Conservation (phyloP, 129 eudicot species). For the Erigeron canadensis region DNA sequence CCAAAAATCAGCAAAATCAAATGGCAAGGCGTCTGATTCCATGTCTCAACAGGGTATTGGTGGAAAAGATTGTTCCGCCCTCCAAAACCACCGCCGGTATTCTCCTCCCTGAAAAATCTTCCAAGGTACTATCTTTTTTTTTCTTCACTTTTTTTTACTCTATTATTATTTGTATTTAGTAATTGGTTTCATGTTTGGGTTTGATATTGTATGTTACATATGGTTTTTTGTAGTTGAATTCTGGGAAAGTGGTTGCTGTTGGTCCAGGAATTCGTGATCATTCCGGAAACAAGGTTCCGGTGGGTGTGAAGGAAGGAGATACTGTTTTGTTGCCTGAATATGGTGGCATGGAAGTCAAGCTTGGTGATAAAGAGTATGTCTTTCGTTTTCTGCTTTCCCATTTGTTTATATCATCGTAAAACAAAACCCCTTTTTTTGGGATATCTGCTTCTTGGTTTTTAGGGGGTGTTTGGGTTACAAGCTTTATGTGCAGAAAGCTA, state of each 20-base stretch:
- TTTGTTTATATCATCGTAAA: not conserved
- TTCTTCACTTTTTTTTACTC: not conserved
- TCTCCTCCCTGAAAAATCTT: slow-evolving; percentile 80
- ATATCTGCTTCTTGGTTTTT: not conserved
- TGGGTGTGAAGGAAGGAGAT: slow-evolving; percentile 81
- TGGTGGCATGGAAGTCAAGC: slow-evolving; percentile 81
- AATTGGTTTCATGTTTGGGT: not conserved
- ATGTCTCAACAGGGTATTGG: slow-evolving; percentile 76
- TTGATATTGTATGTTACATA: slow-evolving; percentile 4
- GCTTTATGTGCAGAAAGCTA: too few relatives aligned
- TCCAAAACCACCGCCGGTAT: slow-evolving; percentile 88
- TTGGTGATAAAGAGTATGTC: slow-evolving; percentile 81
- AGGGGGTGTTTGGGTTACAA: not conserved
- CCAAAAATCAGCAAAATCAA: not conserved
- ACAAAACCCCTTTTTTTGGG: not conserved
- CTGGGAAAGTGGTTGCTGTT: slow-evolving; percentile 85
- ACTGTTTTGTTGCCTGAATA: slow-evolving; percentile 90
- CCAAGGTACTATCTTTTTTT: slow-evolving; percentile 41
- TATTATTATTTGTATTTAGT: not conserved
- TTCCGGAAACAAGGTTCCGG: slow-evolving; percentile 58
- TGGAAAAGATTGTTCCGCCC: slow-evolving; percentile 75
- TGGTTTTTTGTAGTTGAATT: slow-evolving; percentile 53
- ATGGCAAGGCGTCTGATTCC: slow-evolving; percentile 93
- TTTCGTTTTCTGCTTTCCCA: not conserved
- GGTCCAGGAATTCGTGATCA: slow-evolving; percentile 65